phyloP scores from a whole-genome alignment of 2,329 filamentous ascomycete genomes.

The Colletotrichum viniferum region DNA sequence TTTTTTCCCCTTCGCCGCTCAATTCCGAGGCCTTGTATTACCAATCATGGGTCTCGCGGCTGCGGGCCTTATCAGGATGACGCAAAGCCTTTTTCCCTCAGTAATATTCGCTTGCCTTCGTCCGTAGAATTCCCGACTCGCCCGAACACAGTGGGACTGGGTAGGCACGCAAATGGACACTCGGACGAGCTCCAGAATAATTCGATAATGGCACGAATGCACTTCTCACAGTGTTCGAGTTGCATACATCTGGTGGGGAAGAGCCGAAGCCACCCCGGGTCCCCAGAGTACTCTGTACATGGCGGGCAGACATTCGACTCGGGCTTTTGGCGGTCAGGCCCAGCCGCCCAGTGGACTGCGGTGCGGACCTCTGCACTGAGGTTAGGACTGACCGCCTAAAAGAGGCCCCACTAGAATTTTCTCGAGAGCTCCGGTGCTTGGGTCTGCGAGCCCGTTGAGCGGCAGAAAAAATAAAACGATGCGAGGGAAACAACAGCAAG shows the following conservation, averaged over 20 bases:
- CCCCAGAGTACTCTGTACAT: not conserved
- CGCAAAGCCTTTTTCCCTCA: not conserved
- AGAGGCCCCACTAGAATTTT: not conserved
- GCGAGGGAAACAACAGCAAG: not conserved
- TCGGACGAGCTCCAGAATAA: not conserved
- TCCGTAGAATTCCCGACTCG: not conserved
- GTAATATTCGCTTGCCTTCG: not conserved
- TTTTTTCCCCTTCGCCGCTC: not conserved
- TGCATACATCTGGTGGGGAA: not conserved
- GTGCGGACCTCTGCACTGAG: not conserved
- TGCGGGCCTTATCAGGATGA: not conserved
- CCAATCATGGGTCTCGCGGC: slow-evolving; percentile 8
- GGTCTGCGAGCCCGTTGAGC: not conserved
- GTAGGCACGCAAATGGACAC: not conserved
- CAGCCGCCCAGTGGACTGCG: not conserved
- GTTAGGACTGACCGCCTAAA: not conserved
- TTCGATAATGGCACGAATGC: not conserved
- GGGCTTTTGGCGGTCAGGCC: not conserved
- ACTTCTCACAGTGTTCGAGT: not conserved
- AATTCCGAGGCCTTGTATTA: slow-evolving; percentile 19
- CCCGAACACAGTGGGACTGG: not conserved
- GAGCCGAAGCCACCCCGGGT: not conserved
- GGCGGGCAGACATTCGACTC: not conserved
- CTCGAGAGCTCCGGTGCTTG: not conserved
- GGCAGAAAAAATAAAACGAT: not conserved